phyloP scores from a whole-genome alignment of 305 asterid genomes.

The Plantago coronopus region DNA sequence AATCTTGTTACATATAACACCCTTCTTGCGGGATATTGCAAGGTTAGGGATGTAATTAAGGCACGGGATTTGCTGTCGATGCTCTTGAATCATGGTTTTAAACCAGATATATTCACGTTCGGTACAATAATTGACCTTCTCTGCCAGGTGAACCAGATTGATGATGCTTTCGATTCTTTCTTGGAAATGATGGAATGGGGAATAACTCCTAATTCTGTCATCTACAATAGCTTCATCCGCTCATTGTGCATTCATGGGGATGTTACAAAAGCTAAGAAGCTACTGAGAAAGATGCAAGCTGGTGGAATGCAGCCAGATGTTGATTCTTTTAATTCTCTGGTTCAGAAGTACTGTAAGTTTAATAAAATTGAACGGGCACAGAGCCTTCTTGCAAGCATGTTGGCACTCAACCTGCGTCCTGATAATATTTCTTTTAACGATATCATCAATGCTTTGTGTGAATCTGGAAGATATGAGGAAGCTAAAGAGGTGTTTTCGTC shows the following conservation, averaged over 20 bases:
- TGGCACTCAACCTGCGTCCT: slow-evolving; percentile 48
- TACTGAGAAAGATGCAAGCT: slow-evolving; percentile 70
- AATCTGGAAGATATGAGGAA: slow-evolving; percentile 55
- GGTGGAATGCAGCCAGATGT: slow-evolving; percentile 65
- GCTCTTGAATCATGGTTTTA: slow-evolving; percentile 57
- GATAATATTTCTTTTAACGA: slow-evolving; percentile 71
- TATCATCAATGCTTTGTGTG: slow-evolving; percentile 63
- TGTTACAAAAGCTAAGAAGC: slow-evolving; percentile 44
- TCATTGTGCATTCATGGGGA: slow-evolving; percentile 64
- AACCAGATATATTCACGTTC: slow-evolving; percentile 76
- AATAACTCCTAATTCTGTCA: slow-evolving; percentile 57
- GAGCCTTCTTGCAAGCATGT: slow-evolving; percentile 65
- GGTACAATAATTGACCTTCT: slow-evolving; percentile 76
- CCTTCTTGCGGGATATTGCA: slow-evolving; percentile 68
- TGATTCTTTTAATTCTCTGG: slow-evolving; percentile 69
- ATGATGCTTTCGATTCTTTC: slow-evolving; percentile 80
- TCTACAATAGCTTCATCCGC: slow-evolving; percentile 70
- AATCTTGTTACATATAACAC: slow-evolving; percentile 77
- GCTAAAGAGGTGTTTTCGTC: slow-evolving; percentile 57
- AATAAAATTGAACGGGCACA: slow-evolving; percentile 67
- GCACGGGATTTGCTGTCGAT: slow-evolving; percentile 52
- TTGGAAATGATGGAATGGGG: slow-evolving; percentile 84
- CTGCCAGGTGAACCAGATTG: slow-evolving; percentile 48
- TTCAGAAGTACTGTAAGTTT: slow-evolving; percentile 53
- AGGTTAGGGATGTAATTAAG: slow-evolving; percentile 42